Conservation (phyloP, 1,139 yeast species). For the Saccharomycopsis hybrid region DNA sequence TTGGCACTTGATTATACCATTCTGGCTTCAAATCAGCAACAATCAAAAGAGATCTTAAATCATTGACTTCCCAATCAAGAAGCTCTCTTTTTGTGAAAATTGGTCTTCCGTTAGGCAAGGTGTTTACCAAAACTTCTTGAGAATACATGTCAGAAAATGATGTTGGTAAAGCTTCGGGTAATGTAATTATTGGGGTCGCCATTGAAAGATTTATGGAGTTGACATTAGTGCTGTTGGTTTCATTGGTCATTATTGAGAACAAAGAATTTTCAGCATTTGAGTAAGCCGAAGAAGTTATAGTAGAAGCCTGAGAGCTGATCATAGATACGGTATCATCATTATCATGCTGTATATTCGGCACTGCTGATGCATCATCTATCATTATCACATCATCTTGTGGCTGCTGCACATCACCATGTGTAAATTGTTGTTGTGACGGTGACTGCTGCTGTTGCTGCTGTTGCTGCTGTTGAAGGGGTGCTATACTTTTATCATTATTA, state of each 20-base stretch:
- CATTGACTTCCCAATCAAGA: slow-evolving; percentile 61
- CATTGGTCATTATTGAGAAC: slow-evolving; percentile 14
- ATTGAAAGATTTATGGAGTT: slow-evolving; percentile 10
- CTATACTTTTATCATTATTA: too few relatives aligned
- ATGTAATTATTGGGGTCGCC: slow-evolving; percentile 17
- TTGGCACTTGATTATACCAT: slow-evolving; percentile 48
- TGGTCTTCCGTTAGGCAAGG: slow-evolving; percentile 49
- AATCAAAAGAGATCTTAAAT: slow-evolving; percentile 53
- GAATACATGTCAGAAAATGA: slow-evolving; percentile 49
- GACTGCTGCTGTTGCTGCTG: neutral
- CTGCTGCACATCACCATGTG: neutral
- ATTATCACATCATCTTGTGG: neutral
- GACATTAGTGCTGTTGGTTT: slow-evolving; percentile 1
- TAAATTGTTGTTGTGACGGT: neutral
- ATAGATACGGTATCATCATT: neutral
- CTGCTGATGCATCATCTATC: too few relatives aligned
- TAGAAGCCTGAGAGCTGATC: too few relatives aligned
- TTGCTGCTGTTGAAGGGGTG: slow-evolving; percentile 1
- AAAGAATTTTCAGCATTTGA: slow-evolving; percentile 3
- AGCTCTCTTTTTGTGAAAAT: slow-evolving; percentile 51
- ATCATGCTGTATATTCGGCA: neutral
- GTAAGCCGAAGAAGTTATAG: neutral
- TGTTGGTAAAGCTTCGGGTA: slow-evolving; percentile 37
- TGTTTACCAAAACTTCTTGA: slow-evolving; percentile 39
- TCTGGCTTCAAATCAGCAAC: slow-evolving; percentile 42